Evolutionary conservation across 352 stramenopile genomes (phyloP), one percentile per base, ranked within the genome.

Genomic region (Globisporangium perplexum): DNA sequence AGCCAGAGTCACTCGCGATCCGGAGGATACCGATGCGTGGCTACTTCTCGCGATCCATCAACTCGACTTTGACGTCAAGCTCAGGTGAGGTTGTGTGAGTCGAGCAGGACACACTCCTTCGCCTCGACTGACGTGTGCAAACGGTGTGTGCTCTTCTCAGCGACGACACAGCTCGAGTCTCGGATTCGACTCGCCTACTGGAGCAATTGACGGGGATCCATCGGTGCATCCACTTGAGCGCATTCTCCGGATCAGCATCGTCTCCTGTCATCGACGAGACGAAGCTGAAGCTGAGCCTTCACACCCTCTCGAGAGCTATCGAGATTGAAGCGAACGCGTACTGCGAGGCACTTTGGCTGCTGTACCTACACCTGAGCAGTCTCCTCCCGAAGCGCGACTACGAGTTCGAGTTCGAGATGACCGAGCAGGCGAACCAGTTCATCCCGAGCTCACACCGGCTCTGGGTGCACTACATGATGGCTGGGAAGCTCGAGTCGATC

Each of bases 21-120:
- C 69, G 26, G 65, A 33, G 8, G 61, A 78, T 17, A 67, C 54
- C 23, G 62, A 71, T 47, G 68, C 69, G 1, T 85, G 74, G 74
- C 57, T 85, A 24, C 55, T 72, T 47, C 48, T 85, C n/a, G 72
- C 74, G 39, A 68, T 85, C 36, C 61, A 62, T 38, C 68, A 85
- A 26, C 65, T 85, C 38, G 57, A 74, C 18, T 59, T 85, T 33
- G 69, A 79, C 48, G 50, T 71, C 47, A 59, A 47, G 6, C 31
- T 60, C 2, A 77, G 71, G 73, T 79, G 65, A 38, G 59, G 47
- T 18, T 53, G 22, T 4, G 7, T 28, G 41, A n/a, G n/a, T n/a
- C 39, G 8, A 31, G 23, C 24, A 2, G 50, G 44, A 18, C 18
- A 15, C 12, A 10, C 42, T 5, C 30, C 17, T 10, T 11, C n/a